Evolutionary conservation across 768 basidiomycete genomes (phyloP).

Genomic region (Boletus insuetus): DNA sequence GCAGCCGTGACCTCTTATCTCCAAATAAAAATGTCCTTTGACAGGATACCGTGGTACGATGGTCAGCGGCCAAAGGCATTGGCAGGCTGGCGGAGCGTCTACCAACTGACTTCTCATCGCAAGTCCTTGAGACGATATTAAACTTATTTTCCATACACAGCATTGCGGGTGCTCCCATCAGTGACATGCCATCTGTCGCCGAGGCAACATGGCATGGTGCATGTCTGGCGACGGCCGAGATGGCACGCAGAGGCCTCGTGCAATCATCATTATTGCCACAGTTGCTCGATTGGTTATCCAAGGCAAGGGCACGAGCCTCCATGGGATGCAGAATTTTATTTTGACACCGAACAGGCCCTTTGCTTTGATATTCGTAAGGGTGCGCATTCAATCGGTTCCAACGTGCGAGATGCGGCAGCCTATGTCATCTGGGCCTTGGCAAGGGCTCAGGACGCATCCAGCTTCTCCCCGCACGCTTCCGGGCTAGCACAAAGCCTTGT

Average conservation of each 20-base stretch:
- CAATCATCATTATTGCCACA: slow-evolving; percentile 52
- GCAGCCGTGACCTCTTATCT: neutral
- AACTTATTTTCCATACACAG: slow-evolving; percentile 77
- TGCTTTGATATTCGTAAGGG: slow-evolving; percentile 92
- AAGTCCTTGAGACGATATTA: slow-evolving; percentile 81
- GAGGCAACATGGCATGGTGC: slow-evolving; percentile 96
- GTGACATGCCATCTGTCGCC: slow-evolving; percentile 72
- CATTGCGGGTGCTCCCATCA: slow-evolving; percentile 56
- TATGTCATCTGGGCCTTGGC: slow-evolving; percentile 96
- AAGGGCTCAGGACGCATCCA: slow-evolving; percentile 61
- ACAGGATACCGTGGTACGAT: slow-evolving; percentile 93
- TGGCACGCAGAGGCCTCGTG: slow-evolving; percentile 81
- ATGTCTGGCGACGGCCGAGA: slow-evolving; percentile 87
- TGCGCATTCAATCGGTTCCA: slow-evolving; percentile 90
- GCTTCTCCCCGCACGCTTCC: slow-evolving; percentile 58
- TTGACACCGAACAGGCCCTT: slow-evolving; percentile 57
- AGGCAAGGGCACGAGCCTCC: slow-evolving; percentile 44
- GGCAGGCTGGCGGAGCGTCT: slow-evolving; percentile 82
- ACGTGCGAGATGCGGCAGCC: slow-evolving; percentile 90
- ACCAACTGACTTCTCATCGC: slow-evolving; percentile 67
- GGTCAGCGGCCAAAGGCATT: slow-evolving; percentile 90
- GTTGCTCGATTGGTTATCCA: slow-evolving; percentile 76
- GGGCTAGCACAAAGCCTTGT: slow-evolving; percentile 69
- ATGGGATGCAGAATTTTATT: slow-evolving; percentile 11
- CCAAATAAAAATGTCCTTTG: neutral